Evolutionary conservation across 139 green algal genomes (phyloP).

Genomic region (Zygnema cylindricum): DNA sequence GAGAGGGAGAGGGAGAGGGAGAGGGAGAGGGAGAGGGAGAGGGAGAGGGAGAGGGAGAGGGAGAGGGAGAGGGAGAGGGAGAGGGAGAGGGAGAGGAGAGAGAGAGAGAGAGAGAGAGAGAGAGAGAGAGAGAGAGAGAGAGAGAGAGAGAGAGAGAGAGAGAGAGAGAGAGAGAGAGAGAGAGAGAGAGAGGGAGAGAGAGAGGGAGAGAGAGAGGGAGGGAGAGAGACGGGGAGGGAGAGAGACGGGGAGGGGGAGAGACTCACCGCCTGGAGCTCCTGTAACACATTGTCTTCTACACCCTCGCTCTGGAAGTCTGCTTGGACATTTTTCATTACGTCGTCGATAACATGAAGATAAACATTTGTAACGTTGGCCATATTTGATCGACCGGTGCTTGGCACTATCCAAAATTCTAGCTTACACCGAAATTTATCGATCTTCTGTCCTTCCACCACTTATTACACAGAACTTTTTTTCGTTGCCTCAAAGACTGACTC

Average conservation of each 20-base stretch:
- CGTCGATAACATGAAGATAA: conserved; percentile 49
- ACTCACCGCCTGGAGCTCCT: conserved; percentile 42
- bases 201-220: neutral
- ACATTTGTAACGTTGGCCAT: conserved; percentile 39
- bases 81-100: neutral
- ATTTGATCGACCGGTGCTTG: no score
- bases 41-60: no score
- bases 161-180: no score
- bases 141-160: no score
- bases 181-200: no score
- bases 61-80: no score
- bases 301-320: conserved; percentile 51
- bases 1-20: neutral
- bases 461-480: neutral
- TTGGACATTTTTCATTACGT: conserved; percentile 54
- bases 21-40: no score
- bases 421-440: no score
- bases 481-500: neutral
- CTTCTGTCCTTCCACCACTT: no score
- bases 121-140: neutral
- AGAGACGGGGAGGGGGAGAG: neutral
- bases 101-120: neutral
- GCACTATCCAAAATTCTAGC: no score
- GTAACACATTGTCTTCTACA: conserved; percentile 39
- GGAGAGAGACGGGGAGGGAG: neutral